Base-by-base conservation (phyloP, 257 asterid genomes). In the Ajuga chamaepitys region DNA sequence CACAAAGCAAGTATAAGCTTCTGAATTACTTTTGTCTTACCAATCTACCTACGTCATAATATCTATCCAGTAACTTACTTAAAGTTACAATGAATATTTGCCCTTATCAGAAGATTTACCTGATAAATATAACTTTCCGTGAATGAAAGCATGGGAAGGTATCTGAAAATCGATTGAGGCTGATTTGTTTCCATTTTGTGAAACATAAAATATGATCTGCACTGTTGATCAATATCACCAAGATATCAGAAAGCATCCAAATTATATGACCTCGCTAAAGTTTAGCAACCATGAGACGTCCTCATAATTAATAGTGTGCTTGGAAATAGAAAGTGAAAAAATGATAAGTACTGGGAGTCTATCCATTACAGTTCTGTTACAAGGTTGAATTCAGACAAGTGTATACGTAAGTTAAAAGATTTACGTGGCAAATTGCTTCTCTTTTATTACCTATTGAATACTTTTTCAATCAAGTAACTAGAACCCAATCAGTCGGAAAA, bases 201-300 rank as follows among this genome's bases (percentile, higher is more conserved):
- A 76, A 94, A 94, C 95, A 90, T 81, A 78, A 88, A 88, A 72
- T 90, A 88, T 35, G 99, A 94, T 75, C 97, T 83, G 82, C 95
- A 88, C 99, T 94, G 92, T 70, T 67, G 37, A 67, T 59, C 17
- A 32, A 24, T 28, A 62, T 45, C 17, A 62, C 28, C 38, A 25
- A 74, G 22, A 66, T n/a, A 58, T 50, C 58, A 56, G 60, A 2
- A 51, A 62, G 48, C 58, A 42, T 44, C 63, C 2, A 18, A 35
- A 70, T 7, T 3, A 18, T 25, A 25, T 60, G 5, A 7, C 18
- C 9, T 17, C 30, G 42, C 21, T 44, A 30, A 22, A 35, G 28
- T 59, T 70, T 50, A 1, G 45, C 17, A 7, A 55, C 58, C 41
- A 60, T 54, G 61, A 75, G 30, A 74, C 22, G 42, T 47, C 18